phyloP scores from a whole-genome alignment of 2,329 filamentous ascomycete genomes.

The Lasiodiplodia theobromae region DNA sequence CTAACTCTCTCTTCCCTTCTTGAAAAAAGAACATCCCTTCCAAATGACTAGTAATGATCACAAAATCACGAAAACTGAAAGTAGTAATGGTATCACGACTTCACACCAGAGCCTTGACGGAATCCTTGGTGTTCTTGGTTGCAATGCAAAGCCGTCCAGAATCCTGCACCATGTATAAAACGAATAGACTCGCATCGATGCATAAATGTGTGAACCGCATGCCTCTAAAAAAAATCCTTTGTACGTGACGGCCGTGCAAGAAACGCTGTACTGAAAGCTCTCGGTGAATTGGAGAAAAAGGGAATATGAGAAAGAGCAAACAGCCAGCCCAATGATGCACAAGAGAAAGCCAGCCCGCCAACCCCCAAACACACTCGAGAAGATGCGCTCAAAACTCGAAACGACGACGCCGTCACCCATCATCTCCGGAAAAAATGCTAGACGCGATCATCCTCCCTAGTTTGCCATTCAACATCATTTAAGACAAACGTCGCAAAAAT shows the following conservation, averaged over 20 bases:
- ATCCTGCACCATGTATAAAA: neutral
- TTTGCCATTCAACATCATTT: neutral
- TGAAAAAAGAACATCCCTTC: conserved; percentile 3
- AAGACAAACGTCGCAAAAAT: neutral
- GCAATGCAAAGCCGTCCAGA: no score
- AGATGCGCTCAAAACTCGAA: neutral
- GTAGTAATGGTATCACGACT: conserved; percentile 20
- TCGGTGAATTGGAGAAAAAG: neutral
- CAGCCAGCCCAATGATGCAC: neutral
- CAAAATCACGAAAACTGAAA: neutral
- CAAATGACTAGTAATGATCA: neutral
- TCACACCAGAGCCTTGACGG: neutral
- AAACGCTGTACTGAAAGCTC: neutral
- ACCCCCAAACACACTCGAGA: neutral
- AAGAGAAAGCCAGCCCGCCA: neutral
- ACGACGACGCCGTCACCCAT: neutral
- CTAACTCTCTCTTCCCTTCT: neutral
- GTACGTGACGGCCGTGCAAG: conserved; percentile 7
- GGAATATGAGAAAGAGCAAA: neutral
- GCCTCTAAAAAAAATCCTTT: neutral
- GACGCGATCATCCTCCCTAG: neutral
- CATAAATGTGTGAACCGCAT: neutral
- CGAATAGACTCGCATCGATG: neutral
- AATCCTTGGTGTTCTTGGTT: neutral
- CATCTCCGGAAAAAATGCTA: neutral